Evolutionary conservation across 495 filamentous ascomycete genomes (phyloP), one percentile per base, ranked within the genome.

Genomic region (Xylaria curta): DNA sequence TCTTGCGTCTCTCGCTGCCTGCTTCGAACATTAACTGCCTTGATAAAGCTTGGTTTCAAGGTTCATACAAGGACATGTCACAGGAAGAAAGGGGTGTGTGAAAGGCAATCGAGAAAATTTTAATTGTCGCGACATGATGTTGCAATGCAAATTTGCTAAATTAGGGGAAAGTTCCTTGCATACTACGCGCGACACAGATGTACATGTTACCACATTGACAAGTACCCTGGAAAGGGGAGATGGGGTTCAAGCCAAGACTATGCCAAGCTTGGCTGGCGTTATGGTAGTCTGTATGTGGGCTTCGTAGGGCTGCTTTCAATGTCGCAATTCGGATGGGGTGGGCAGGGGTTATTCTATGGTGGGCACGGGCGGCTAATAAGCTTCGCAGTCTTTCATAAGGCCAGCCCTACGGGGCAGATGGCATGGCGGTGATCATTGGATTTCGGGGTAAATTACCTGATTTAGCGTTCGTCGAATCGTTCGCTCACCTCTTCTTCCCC

Each of bases 331-430:
- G 28, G 31, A 40, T 21, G 46, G 28, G 42, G 44, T 15, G 13
- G 46, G 44, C 47, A 56, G 49, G 65, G 65, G 47, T 13, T 13
- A 19, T 42, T 61, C 46, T 66, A 47, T 42, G 63, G 44, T 42
- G 47, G 38, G 38, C 60, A 28, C 60, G 38, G 60, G 60, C 58
- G 63, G 63, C 63, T 66, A 66, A 53, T 26, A 61, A 33, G 64
- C 64, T 66, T 66, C 44, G 46, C 64, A 24, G 17, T 54, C 49
- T 21, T 21, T 44, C 33, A 44, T 51, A 56, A 31, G 65, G 65
- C 65, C 65, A 67, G 65, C 65, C 65, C 65, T 67, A 67, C 65
- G 49, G 65, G 65, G 65, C 63, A 66, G 44, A 66, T 33, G 63
- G 61, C 21, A 64, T 33, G 38, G 60, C 44, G 63, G 13, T 51